Percentiles rank a stretch among this genome's conserved stretches.
Evolutionary conservation across 768 basidiomycete genomes (phyloP).

Genomic region (Phlebiopsis gigantea): DNA sequence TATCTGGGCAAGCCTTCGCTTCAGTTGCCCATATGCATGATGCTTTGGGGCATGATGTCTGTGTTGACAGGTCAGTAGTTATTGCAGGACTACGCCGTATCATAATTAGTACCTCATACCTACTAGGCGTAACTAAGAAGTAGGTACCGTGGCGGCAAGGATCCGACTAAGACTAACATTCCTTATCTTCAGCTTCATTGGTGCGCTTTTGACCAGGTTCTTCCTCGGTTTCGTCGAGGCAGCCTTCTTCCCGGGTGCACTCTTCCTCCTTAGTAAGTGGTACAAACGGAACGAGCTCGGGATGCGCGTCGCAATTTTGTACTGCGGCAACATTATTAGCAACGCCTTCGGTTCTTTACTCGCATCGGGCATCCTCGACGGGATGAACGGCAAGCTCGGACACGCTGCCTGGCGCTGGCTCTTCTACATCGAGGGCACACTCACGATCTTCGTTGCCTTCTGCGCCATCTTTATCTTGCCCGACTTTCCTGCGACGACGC

Average conservation of each 20-base stretch:
- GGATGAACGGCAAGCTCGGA: slow-evolving; percentile 66
- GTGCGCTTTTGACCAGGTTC: slow-evolving; percentile 65
- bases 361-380: slow-evolving; percentile 68
- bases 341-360: slow-evolving; percentile 82
- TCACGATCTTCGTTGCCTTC: slow-evolving; percentile 51
- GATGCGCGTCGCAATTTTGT: slow-evolving; percentile 58
- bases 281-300: slow-evolving; percentile 72
- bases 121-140: slow-evolving; percentile 23
- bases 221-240: slow-evolving; percentile 59
- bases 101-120: too few species aligned
- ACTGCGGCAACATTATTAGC: slow-evolving; percentile 69
- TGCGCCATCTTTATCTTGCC: slow-evolving; percentile 61
- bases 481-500: slow-evolving; percentile 60
- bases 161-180: neutral
- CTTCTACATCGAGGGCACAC: slow-evolving; percentile 61
- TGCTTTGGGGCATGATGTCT: slow-evolving; percentile 53
- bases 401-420: slow-evolving; percentile 69
- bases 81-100: slow-evolving; percentile 2
- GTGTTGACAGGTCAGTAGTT: slow-evolving; percentile 36
- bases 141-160: slow-evolving; percentile 8
- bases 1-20: slow-evolving; percentile 62
- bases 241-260: slow-evolving; percentile 64
- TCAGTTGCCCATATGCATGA: slow-evolving; percentile 63
- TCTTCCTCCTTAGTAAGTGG: slow-evolving; percentile 64
- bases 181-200: slow-evolving; percentile 36